phyloP scores from a whole-genome alignment of 495 filamentous ascomycete species.

The Xylaria acuta region DNA sequence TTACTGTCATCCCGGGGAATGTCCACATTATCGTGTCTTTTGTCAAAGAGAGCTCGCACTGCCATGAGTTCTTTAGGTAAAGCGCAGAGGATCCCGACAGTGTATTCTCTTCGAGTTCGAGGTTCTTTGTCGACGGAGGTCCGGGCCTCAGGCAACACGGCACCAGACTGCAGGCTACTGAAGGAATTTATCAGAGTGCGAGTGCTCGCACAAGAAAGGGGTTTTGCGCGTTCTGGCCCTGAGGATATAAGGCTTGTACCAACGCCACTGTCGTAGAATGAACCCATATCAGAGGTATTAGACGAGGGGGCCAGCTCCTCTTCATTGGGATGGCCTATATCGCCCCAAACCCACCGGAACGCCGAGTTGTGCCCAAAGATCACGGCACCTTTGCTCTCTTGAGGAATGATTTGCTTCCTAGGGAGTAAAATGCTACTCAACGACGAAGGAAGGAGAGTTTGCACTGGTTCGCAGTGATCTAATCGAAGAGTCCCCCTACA shows the following conservation, averaged over 20 bases:
- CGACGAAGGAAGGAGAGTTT: not conserved
- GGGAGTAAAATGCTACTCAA: not conserved
- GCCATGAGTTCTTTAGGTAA: slow-evolving; percentile 1
- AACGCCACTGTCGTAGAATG: not conserved
- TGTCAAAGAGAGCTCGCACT: slow-evolving; percentile 4
- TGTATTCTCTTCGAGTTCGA: not conserved
- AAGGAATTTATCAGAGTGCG: not conserved
- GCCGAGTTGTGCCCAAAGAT: slow-evolving; percentile 30
- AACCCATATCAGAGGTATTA: not conserved
- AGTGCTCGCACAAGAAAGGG: not conserved
- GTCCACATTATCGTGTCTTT: not conserved
- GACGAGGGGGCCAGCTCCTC: not conserved
- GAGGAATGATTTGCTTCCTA: not conserved
- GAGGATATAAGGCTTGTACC: not conserved
- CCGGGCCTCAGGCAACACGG: not conserved
- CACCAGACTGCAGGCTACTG: not conserved
- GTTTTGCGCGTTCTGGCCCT: not conserved
- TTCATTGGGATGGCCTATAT: not conserved
- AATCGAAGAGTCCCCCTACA: slow-evolving; percentile 14
- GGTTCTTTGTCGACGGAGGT: not conserved
- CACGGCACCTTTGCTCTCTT: slow-evolving; percentile 18
- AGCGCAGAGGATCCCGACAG: not conserved
- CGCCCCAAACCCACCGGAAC: slow-evolving; percentile 15
- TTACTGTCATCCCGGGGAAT: not conserved
- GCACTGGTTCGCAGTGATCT: not conserved